These are phyloP conservation scores for Tuber umbilicatum DNA, from an alignment of 495 filamentous ascomycete genomes.

Conservation along the genomic window DNA sequence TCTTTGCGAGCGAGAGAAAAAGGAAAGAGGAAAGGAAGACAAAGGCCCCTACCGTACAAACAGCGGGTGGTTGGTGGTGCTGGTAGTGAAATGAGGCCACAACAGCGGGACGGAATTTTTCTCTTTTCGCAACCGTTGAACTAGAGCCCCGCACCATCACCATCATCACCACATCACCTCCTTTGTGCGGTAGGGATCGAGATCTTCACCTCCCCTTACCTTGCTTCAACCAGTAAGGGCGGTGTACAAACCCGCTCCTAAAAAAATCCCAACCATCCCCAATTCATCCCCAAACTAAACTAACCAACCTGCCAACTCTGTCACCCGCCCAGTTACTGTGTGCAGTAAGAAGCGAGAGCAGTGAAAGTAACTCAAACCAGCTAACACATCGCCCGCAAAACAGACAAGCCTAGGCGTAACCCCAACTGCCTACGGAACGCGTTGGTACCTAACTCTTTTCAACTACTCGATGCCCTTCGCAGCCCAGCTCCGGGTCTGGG, in stretches of 20 bases:
- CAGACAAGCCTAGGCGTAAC: conserved; percentile 74
- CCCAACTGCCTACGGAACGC: conserved; percentile 84
- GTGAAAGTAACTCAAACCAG: not conserved
- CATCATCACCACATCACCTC: not conserved
- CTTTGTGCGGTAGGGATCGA: not conserved
- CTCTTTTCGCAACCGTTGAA: not conserved
- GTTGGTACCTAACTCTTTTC: conserved; percentile 97
- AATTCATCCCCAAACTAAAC: not conserved
- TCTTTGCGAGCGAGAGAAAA: not conserved
- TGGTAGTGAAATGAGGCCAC: not conserved
- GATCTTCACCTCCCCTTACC: not conserved
- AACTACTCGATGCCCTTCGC: conserved; percentile 94
- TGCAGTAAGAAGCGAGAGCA: not conserved
- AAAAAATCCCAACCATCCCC: not conserved
- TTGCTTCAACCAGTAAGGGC: not conserved
- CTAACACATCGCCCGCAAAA: conserved; percentile 21
- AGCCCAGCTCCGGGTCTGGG: conserved; percentile 97
- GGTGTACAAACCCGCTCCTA: not conserved
- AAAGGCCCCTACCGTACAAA: not conserved
- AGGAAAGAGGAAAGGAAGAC: not conserved
- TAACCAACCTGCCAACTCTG: not conserved
- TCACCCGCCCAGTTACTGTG: not conserved
- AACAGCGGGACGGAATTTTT: not conserved
- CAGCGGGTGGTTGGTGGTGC: not conserved
- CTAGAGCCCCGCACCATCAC: not conserved